Evolutionary conservation across 331 rosid genomes (phyloP), one percentile per base, ranked within the genome.

Genomic region (Spiraea crenata): DNA sequence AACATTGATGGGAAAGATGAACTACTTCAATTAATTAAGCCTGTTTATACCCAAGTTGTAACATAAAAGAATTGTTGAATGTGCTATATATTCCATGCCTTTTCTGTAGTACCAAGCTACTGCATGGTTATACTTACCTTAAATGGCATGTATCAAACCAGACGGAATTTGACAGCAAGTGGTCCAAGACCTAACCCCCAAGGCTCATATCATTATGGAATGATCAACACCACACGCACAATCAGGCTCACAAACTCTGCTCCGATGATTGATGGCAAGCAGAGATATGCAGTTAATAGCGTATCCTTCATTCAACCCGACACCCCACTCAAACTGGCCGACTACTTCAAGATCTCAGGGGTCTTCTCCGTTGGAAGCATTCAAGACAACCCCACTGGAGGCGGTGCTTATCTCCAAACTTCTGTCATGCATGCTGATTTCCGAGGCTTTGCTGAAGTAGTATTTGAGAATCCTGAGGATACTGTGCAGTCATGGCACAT

Each of bases 111-210:
- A 25, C 9, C 46, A 5, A 19, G 37, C 7, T 60, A 15, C 19
- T 68, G 16, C 19, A 48, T 51, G 39, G 2, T 51, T 14, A 9
- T 64, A 20, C 77, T 41, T 31, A n/a, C 17, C 72, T 55, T 41
- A 45, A 17, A 7, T 9, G 16, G 64, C 45, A 3, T 81, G 54
- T 47, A 7, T 9, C 37, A 63, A 79, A 77, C 44, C 86, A 89
- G 98, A 70, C 74, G 85, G 41, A 89, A 92, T 82, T 86, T 91
- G 73, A 82, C 96, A 40, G 93, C 97, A 0, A 89, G 89, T 57
- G 96, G 97, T 48, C 97, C 97, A 41, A 89, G 97, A 20, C 97
- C 97, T 16, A 91, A 91, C 65, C 97, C 96, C 4, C 96, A 91
- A 79, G 97, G 97, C 46, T 91, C 97, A 7, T 91, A 91, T 78